These are phyloP conservation scores for Geotrichum candidum DNA, from an alignment of 1,139 yeast species.

Conservation along the genomic window DNA sequence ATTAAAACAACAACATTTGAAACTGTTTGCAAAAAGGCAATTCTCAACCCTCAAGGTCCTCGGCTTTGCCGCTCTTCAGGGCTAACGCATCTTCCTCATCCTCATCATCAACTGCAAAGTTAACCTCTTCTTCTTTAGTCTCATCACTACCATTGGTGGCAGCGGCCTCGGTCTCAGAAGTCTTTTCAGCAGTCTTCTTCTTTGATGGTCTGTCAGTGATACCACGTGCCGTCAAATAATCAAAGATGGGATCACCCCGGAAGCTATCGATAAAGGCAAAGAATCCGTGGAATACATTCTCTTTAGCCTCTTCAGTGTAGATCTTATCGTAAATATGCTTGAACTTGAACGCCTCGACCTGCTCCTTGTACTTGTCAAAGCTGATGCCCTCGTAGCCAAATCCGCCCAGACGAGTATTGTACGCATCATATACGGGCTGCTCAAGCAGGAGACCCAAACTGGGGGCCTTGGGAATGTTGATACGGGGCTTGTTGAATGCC, in stretches of 20 bases:
- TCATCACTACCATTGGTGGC: constrained; percentile 20
- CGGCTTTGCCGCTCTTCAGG: constrained; percentile 39
- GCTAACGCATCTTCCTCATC: constrained; percentile 18
- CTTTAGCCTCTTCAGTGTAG: constrained; percentile 80
- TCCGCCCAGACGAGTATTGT: constrained; percentile 62
- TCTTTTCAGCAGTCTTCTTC: constrained; percentile 22
- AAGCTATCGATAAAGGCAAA: constrained; percentile 83
- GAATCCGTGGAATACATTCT: constrained; percentile 82
- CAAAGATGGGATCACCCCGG: constrained; percentile 57
- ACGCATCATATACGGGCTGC: constrained; percentile 85
- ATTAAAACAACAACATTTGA: neutral
- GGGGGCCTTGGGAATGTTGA: constrained; percentile 96
- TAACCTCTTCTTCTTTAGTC: constrained; percentile 26
- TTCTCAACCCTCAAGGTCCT: neutral
- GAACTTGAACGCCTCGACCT: constrained; percentile 83
- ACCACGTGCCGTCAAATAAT: constrained; percentile 66
- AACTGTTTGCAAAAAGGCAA: neutral
- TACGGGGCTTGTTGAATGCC: constrained; percentile 65
- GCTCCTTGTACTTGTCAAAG: constrained; percentile 57
- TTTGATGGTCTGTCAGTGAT: constrained; percentile 33
- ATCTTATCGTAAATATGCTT: constrained; percentile 87
- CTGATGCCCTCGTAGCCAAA: constrained; percentile 76
- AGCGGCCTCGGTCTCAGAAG: constrained; percentile 21
- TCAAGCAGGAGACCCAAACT: constrained; percentile 88
- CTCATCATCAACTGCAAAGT: constrained; percentile 28